Conservation (phyloP, 176 grass and related monocot genomes). For the Areca catechu region DNA sequence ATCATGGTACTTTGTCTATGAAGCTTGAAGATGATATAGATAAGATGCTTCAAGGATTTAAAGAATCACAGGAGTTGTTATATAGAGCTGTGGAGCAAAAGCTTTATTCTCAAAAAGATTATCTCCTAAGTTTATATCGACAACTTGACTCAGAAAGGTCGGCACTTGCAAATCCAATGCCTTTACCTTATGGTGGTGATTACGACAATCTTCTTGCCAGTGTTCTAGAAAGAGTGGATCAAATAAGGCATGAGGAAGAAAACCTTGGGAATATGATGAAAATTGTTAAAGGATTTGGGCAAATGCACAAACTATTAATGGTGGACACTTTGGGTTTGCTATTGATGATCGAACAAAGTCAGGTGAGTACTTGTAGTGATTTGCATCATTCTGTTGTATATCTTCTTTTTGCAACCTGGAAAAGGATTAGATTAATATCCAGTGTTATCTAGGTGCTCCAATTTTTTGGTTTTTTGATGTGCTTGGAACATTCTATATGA, state of each 20-base stretch:
- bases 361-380: no score
- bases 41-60: conserved; percentile 50
- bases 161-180: conserved; percentile 38
- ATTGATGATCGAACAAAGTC: conserved; percentile 7
- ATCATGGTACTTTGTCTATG: conserved; percentile 26
- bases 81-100: conserved; percentile 59
- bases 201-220: conserved; percentile 35
- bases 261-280: conserved; percentile 65
- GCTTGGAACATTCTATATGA: no score
- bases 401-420: no score
- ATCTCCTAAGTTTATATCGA: conserved; percentile 50
- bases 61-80: conserved; percentile 51
- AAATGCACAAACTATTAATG: conserved; percentile 17
- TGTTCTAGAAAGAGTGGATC: conserved; percentile 35
- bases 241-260: conserved; percentile 67
- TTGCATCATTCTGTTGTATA: no score
- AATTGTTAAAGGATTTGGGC: conserved; percentile 43
- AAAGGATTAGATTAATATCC: no score
- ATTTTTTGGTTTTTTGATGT: no score
- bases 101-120: conserved; percentile 68
- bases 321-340: conserved; percentile 37
- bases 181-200: conserved; percentile 27
- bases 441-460: no score
- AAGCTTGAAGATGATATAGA: conserved; percentile 65
- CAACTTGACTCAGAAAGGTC: conserved; percentile 50